Base-by-base conservation (phyloP, 495 filamentous ascomycete species). In the Extremus antarcticus region DNA sequence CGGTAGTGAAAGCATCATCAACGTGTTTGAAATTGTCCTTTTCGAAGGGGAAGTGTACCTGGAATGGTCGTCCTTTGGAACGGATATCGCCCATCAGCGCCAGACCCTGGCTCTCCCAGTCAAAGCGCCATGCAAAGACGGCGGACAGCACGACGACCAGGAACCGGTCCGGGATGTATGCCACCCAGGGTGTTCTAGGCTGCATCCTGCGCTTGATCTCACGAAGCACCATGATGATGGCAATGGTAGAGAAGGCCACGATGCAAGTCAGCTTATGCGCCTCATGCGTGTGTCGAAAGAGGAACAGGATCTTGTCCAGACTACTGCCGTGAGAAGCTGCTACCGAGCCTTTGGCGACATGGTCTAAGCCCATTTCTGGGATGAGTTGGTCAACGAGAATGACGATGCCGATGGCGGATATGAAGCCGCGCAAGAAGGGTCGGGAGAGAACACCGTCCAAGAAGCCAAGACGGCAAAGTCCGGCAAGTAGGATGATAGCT, bases 311-410 rank as follows among this genome's bases (percentile, higher is more conserved):
- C 69, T 99, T 99, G 29, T 85, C 77, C 24, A 94, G 75, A 47
- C 84, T 90, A 66, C 87, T 95, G 25, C 84, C 88, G 66, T 97
- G 92, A 22, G 75, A 76, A 9, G 89, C 76, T 3, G 71, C 73
- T 13, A 70, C 60, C n/a, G 54, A 57, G 1, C 81, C 63, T 47
- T 76, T 75, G 0, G 87, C 85, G 4, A 78, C 65, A 0, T 71
- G 66, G n/a, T 75, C 74, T 17, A 99, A 74, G 3, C 92, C 92
- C 64, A 91, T 74, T 67, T 97, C 89, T 2, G 90, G 88, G 39
- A 96, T 85, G 47, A 95, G 71, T 69, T 99, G 92, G 67, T 97
- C 92, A 25, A 96, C 87, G 45, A 94, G 77, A 65, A 99, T 97
- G 46, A 97, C 90, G 43, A 94, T 86, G 32, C 92, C 92, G 66